A percentile compares a stretch with the other conserved stretches of the same genome.
phyloP scores from a whole-genome alignment of 1,284 basidiomycete genomes.

The Peniophora sp. region DNA sequence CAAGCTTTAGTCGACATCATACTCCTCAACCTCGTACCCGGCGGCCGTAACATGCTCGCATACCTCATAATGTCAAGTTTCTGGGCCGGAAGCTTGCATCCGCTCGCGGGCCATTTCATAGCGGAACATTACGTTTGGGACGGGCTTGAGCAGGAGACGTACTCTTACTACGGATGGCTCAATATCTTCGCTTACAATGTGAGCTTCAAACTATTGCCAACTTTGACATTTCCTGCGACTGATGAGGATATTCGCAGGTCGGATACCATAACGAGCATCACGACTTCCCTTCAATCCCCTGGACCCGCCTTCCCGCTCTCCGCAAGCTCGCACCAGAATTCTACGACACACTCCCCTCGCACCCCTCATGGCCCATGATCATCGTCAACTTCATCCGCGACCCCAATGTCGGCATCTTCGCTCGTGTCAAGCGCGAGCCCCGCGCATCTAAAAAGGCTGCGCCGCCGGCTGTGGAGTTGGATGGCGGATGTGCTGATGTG shows the following conservation, averaged over 20 bases:
- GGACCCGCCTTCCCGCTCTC: slow-evolving; percentile 89
- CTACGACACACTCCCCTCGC: slow-evolving; percentile 83
- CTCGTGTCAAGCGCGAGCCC: slow-evolving; percentile 23
- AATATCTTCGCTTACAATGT: slow-evolving; percentile 95
- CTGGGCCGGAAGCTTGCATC: slow-evolving; percentile 93
- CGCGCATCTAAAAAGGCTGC: not conserved
- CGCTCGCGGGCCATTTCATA: slow-evolving; percentile 95
- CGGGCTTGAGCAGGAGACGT: slow-evolving; percentile 87
- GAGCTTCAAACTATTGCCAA: slow-evolving; percentile 16
- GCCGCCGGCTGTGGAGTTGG: slow-evolving; percentile 8
- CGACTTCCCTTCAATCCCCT: slow-evolving; percentile 94
- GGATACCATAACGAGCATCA: slow-evolving; percentile 99
- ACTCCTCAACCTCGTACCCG: slow-evolving; percentile 45
- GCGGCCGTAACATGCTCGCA: slow-evolving; percentile 57
- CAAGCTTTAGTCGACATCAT: slow-evolving; percentile 72
- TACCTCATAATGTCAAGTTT: slow-evolving; percentile 88
- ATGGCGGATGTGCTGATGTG: slow-evolving; percentile 14
- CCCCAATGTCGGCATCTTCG: slow-evolving; percentile 60
- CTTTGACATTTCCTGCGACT: not conserved
- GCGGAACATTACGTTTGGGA: slow-evolving; percentile 96
- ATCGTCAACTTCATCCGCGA: slow-evolving; percentile 92
- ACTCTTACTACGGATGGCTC: slow-evolving; percentile 91
- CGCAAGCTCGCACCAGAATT: slow-evolving; percentile 84
- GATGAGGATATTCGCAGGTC: slow-evolving; percentile 42
- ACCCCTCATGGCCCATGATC: slow-evolving; percentile 92